Percentiles rank a stretch among this genome's conserved stretches.
Evolutionary conservation across 495 filamentous ascomycete genomes (phyloP).

Genomic region (Annulohypoxylon moriforme): DNA sequence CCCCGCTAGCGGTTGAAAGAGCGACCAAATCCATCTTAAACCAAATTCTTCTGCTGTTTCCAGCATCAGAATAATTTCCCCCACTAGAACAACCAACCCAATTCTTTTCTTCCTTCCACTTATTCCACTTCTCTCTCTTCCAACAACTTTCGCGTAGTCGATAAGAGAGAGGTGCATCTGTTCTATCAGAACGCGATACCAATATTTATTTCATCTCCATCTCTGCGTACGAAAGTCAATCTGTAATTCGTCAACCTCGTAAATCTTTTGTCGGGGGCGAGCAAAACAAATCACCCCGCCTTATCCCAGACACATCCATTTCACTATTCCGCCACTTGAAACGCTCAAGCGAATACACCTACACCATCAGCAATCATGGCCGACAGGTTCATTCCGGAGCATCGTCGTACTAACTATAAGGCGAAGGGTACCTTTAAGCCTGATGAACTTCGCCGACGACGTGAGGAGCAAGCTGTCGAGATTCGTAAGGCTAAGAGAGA

Average conservation of each 20-base stretch:
- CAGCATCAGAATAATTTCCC: constrained; percentile 46
- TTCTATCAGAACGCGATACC: neutral
- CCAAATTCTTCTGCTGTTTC: constrained; percentile 49
- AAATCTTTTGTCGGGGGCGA: constrained; percentile 37
- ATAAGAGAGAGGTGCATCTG: constrained; percentile 8
- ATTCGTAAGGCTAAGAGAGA: constrained; percentile 98
- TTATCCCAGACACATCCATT: constrained; percentile 35
- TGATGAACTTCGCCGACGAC: constrained; percentile 97
- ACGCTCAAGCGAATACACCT: constrained; percentile 32
- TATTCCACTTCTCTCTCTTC: constrained; percentile 8
- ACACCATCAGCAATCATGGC: constrained; percentile 75
- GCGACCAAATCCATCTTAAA: constrained; percentile 42
- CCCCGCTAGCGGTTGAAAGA: constrained; percentile 47
- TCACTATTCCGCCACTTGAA: constrained; percentile 49
- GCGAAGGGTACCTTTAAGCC: constrained; percentile 98
- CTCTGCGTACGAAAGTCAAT: constrained; percentile 20
- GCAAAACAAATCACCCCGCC: constrained; percentile 54
- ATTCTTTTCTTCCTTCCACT: constrained; percentile 31
- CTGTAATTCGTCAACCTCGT: constrained; percentile 34
- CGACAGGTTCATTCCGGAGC: constrained; percentile 98
- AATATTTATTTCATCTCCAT: neutral
- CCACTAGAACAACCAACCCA: constrained; percentile 33
- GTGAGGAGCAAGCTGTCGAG: constrained; percentile 99
- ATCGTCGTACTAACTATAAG: constrained; percentile 99
- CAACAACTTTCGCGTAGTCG: constrained; percentile 7